Base-by-base conservation (phyloP, 228 moss, liverwort and hornwort species). In the Sphagnum fallax region DNA sequence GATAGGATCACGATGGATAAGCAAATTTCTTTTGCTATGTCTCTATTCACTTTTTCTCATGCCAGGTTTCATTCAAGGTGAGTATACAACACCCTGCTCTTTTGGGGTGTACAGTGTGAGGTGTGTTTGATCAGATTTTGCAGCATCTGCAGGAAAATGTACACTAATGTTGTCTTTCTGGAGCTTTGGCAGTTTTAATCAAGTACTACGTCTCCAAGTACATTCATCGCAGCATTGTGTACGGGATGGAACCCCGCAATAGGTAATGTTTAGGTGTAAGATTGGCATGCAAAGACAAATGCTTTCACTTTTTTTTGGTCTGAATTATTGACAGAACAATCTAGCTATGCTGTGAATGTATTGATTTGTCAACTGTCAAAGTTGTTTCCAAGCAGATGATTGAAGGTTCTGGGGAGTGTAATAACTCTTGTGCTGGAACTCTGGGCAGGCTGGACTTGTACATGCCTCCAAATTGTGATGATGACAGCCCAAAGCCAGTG, bases 11-110 rank as follows among this genome's bases (percentile, higher is more conserved):
- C 88, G 89, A 78, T 91, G 93, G 96, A 70, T 93, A 16, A 75
- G 65, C 80, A 91, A 87, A 63, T 78, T 86, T 32, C 14, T 78
- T 10, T 72, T 62, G 49, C 90, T 97, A 4, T 69, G 79, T 68
- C 72, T 93, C 4, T 97, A 97, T 70, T 79, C 91, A 58, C 5
- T 90, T 6, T 88, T 87, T 70, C 78, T 97, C 64, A 75, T 88
- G 84, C 91, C 87, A 53, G 97, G 97, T 57, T 91, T 93, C 73
- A 53, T 93, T 48, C 93, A 85, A 73, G 86, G 94, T 94, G 64
- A 71, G 53, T 66, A 4, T 32, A 50, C n/a, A 48, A 16, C 16
- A 10, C 16, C 47, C 8, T 64, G 4, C 63, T 64, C 16, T 16
- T 55, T 32, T 32, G 32, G 32, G 32, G 32, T 32, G 32, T 12